Base-by-base conservation (phyloP, 495 filamentous ascomycete species). In the Penicillium desertorum region DNA sequence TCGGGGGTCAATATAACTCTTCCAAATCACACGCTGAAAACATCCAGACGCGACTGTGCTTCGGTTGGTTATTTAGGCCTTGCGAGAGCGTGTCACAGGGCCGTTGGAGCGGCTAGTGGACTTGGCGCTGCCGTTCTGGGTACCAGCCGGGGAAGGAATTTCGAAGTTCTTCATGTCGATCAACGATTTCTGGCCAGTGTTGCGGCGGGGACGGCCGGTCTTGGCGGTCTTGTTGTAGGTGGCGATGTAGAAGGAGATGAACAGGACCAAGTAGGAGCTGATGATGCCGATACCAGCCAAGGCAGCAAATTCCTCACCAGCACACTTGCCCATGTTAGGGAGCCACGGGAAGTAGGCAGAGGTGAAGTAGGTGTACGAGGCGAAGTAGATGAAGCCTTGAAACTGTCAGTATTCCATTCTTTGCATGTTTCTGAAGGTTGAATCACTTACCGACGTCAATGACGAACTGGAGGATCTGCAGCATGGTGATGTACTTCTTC, bases 241-340 rank as follows among this genome's bases (percentile, higher is more conserved):
- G 47, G 91, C 90, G 60, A 95, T 79, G 83, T 98, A 98, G 88
- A 98, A 98, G 49, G 88, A 91, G 79, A 98, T 96, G 84, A 98
- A 98, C 56, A 98, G 89, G 60, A 97, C 79, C 54, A 98, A 85
- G 82, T 98, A 98, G 43, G 89, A 94, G 76, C 81, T 89, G 65
- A 98, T 77, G 67, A 96, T 95, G 56, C 80, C 90, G 55, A 96
- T 93, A 63, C 94, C 94, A 51, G 92, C 84, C 71, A 97, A 90
- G 25, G 94, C 94, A 51, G 94, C 94, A 67, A 96, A 98, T 77
- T 98, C 94, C 81, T 97, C 94, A 63, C 94, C 94, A 16, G 94
- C 91, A 68, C 94, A 98, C 59, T 84, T 78, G 64, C 94, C 94
- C 32, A 78, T 72, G 68, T 88, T 94, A 19, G 93, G 93, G 60